A percentile compares a stretch with the other conserved stretches of the same genome.
Evolutionary conservation across 495 filamentous ascomycete species (phyloP).

Genomic region (Trichoderma parareesei): DNA sequence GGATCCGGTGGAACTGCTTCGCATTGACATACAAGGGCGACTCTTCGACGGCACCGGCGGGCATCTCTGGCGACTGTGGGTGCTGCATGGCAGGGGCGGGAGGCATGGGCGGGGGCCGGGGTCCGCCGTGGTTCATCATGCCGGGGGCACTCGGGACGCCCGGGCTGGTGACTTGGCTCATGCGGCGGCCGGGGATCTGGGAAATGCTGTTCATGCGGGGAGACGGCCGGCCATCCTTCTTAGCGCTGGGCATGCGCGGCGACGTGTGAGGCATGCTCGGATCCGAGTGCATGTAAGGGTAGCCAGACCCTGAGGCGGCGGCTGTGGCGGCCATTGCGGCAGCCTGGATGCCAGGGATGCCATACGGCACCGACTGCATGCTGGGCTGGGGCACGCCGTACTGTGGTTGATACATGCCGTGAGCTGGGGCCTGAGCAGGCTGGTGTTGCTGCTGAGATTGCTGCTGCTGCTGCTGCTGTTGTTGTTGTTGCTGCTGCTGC

Average conservation of each 20-base stretch:
- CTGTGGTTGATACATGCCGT: conserved; percentile 51
- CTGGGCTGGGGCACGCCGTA: conserved; percentile 49
- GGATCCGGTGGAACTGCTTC: conserved; percentile 95
- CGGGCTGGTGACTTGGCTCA: conserved; percentile 59
- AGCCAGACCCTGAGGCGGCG: conserved; percentile 54
- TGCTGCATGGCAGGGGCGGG: conserved; percentile 44
- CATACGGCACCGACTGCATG: conserved; percentile 46
- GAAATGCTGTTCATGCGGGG: conserved; percentile 49
- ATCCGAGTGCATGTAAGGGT: conserved; percentile 51
- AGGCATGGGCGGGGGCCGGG: conserved; percentile 37
- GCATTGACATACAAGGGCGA: conserved; percentile 96
- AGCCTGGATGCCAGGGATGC: conserved; percentile 50
- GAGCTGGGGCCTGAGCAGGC: conserved; percentile 42
- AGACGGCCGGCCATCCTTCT: conserved; percentile 55
- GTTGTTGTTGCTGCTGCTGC: conserved; percentile 42
- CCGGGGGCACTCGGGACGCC: conserved; percentile 47
- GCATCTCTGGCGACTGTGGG: conserved; percentile 77
- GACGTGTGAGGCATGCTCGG: conserved; percentile 49
- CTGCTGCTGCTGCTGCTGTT: conserved; percentile 43
- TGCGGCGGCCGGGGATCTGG: conserved; percentile 39
- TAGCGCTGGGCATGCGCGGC: conserved; percentile 47
- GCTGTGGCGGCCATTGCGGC: conserved; percentile 65
- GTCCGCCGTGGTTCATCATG: conserved; percentile 46
- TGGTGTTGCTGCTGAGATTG: conserved; percentile 44
- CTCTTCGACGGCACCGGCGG: conserved; percentile 71